phyloP scores from a whole-genome alignment of 2,329 filamentous ascomycete genomes.

The Biscogniauxia sp. region DNA sequence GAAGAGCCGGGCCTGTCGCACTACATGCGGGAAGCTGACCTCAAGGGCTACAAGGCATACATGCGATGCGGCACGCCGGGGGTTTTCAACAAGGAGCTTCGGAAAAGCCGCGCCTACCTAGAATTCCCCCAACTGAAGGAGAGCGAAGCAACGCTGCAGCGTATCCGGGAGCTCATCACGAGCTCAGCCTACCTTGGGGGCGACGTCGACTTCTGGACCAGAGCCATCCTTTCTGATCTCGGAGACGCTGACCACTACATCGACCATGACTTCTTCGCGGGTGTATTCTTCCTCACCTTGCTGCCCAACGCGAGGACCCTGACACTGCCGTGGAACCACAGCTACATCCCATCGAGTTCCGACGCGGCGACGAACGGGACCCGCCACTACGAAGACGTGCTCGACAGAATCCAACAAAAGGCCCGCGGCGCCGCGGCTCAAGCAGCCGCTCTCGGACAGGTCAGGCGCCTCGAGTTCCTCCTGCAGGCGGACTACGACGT shows the following conservation, averaged over 20 bases:
- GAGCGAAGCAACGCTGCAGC: background rate
- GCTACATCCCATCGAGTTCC: background rate
- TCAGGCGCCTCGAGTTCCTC: constrained; percentile 1
- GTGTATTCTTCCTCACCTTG: constrained; percentile 8
- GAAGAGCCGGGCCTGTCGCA: constrained; percentile 6
- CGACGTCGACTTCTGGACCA: constrained; percentile 2
- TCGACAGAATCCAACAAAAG: constrained; percentile 2
- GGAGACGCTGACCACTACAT: background rate
- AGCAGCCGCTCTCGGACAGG: constrained; percentile 3
- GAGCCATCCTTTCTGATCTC: constrained; percentile 3
- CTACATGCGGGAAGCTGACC: constrained; percentile 8
- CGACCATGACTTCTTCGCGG: background rate
- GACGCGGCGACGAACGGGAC: background rate
- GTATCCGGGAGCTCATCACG: constrained; percentile 1
- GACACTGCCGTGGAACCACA: constrained; percentile 3
- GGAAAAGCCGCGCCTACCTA: background rate
- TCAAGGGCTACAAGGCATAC: background rate
- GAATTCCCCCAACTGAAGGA: background rate
- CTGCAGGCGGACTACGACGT: constrained; percentile 1
- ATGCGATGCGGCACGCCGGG: background rate
- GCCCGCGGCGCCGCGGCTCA: background rate
- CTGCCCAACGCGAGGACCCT: constrained; percentile 6
- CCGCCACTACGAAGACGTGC: background rate
- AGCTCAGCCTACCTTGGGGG: constrained; percentile 8
- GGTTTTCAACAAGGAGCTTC: background rate